These are phyloP conservation scores for Solanum aculeatissimum DNA, from an alignment of 305 asterid genomes.

Conservation along the genomic window DNA sequence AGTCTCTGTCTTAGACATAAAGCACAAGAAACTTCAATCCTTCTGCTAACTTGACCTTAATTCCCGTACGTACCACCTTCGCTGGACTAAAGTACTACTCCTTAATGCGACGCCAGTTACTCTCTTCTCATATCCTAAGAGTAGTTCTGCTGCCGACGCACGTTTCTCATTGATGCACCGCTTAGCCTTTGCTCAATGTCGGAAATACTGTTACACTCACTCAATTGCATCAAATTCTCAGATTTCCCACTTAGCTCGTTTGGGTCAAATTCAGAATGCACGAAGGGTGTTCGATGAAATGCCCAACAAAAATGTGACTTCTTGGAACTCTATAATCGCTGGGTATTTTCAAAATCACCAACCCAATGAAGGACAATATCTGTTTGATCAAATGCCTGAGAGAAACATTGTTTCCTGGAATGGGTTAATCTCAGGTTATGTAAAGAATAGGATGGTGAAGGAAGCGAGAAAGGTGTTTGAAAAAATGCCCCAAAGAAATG, in stretches of 20 bases:
- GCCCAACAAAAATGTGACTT: not conserved
- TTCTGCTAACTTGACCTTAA: not conserved
- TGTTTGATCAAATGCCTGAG: conserved; percentile 7
- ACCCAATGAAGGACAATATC: not conserved
- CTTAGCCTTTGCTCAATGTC: not conserved
- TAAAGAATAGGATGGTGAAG: conserved; percentile 7
- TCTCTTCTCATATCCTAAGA: no score
- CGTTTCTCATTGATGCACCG: not conserved
- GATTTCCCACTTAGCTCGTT: not conserved
- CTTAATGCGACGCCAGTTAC: not conserved
- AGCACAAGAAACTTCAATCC: not conserved
- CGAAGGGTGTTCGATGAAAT: conserved; percentile 5
- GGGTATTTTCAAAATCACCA: conserved; percentile 7
- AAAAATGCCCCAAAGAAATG: conserved; percentile 6
- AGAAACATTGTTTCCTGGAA: conserved; percentile 13
- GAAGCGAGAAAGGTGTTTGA: conserved; percentile 11
- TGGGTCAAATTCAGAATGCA: conserved; percentile 10
- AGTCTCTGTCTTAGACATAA: no score
- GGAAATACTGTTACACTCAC: not conserved
- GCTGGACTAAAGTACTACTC: not conserved
- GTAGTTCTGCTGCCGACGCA: no score
- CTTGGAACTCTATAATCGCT: conserved; percentile 9
- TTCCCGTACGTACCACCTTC: not conserved
- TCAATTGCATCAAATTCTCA: conserved; percentile 2
- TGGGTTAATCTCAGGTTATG: conserved; percentile 9